Percentiles rank a stretch among this genome's conserved stretches.
Evolutionary conservation across 306 rosid species (phyloP).

Genomic region (Quercus alba): DNA sequence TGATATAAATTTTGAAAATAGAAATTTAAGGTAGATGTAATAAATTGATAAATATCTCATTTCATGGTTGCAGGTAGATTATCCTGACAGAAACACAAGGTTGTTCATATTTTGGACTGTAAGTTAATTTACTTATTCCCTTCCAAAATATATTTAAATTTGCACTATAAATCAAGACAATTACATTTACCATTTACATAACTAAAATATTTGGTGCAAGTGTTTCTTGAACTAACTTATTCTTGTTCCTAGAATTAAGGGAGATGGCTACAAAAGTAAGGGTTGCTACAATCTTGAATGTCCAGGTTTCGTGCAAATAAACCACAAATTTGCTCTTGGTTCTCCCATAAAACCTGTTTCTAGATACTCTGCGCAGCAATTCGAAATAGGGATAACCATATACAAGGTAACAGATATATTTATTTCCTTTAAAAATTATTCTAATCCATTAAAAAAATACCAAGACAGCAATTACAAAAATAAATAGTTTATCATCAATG

Average conservation of each 20-base stretch:
- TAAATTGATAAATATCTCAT: not conserved
- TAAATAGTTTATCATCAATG: too few species aligned
- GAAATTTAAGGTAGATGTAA: not conserved
- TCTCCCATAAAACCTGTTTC: not conserved
- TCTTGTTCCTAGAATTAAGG: not conserved
- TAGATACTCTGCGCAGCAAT: conserved; percentile 3
- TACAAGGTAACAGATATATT: conserved; percentile 11
- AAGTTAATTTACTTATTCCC: not conserved
- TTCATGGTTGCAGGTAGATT: not conserved
- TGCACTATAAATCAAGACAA: too few species aligned
- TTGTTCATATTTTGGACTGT: conserved; percentile 26
- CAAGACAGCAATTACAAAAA: too few species aligned
- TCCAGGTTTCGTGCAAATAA: conserved; percentile 25
- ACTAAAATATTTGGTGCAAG: too few species aligned
- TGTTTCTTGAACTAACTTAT: too few species aligned
- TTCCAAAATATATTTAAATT: too few species aligned
- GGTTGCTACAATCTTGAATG: conserved; percentile 29
- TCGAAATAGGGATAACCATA: not conserved
- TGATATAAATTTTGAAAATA: too few species aligned
- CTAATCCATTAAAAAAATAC: too few species aligned
- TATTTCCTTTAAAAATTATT: too few species aligned
- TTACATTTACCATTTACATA: too few species aligned
- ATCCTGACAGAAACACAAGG: not conserved
- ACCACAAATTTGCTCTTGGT: conserved; percentile 3
- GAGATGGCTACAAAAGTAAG: not conserved